Evolutionary conservation across 2,329 filamentous ascomycete genomes (phyloP).

Genomic region (Cyclaneusma minus): DNA sequence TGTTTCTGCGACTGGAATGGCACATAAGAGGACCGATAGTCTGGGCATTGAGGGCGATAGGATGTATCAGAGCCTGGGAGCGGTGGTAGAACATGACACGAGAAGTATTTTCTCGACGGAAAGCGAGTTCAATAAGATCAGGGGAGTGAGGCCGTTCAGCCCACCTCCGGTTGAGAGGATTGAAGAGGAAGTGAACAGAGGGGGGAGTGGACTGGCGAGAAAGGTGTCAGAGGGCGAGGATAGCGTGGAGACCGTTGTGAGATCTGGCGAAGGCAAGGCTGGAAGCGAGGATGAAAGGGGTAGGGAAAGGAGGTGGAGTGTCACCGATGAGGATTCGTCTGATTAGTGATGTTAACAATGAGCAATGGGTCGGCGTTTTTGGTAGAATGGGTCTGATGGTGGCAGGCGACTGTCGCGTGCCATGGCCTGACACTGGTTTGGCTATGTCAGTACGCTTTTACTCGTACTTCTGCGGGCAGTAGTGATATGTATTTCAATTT

Average conservation of each 20-base stretch:
- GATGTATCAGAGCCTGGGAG: conserved; percentile 38
- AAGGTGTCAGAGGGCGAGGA: conserved; percentile 2
- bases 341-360: too few relatives aligned
- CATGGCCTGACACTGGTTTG: too few relatives aligned
- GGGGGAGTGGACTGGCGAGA: conserved; percentile 4
- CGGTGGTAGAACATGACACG: conserved; percentile 22
- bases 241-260: neutral
- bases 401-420: too few relatives aligned
- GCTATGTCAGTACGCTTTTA: too few relatives aligned
- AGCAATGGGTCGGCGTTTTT: too few relatives aligned
- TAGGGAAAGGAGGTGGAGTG: conserved; percentile 15
- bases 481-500: too few relatives aligned
- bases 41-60: conserved; percentile 33
- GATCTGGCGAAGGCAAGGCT: neutral
- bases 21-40: conserved; percentile 35
- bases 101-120: conserved; percentile 32
- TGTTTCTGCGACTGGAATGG: conserved; percentile 6
- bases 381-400: too few relatives aligned
- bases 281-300: conserved; percentile 3
- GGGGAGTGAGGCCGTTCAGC: conserved; percentile 42
- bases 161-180: conserved; percentile 28
- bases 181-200: conserved; percentile 4
- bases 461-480: too few relatives aligned
- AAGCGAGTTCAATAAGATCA: conserved; percentile 29
- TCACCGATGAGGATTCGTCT: conserved; percentile 13